phyloP scores from a whole-genome alignment of 495 filamentous ascomycete species.

The Penicillium maclennaniae region DNA sequence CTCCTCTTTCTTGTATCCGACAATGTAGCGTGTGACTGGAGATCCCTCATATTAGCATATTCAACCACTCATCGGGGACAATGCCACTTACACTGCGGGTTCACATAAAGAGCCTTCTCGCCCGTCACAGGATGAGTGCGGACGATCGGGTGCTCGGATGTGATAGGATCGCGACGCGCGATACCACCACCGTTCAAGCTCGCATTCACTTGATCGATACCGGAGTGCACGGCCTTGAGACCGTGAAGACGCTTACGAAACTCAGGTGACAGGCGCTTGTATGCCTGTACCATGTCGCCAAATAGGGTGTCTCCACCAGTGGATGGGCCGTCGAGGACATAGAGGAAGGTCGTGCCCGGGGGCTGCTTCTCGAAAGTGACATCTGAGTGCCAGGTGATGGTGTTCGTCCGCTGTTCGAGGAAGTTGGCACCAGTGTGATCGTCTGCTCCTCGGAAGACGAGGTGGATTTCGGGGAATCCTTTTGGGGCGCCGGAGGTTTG shows the following conservation, averaged over 20 bases:
- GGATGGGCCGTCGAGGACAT: conserved; percentile 55
- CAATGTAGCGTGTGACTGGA: conserved; percentile 54
- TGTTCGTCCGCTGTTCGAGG: conserved; percentile 52
- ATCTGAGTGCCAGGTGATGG: conserved; percentile 63
- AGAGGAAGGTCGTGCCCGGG: conserved; percentile 63
- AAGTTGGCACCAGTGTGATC: conserved; percentile 47
- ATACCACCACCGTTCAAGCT: conserved; percentile 47
- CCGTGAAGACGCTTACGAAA: conserved; percentile 58
- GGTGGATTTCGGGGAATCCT: conserved; percentile 57
- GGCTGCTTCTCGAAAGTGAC: conserved; percentile 63
- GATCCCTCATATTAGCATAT: neutral
- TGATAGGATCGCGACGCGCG: conserved; percentile 52
- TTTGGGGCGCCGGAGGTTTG: conserved; percentile 58
- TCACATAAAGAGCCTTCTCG: conserved; percentile 83
- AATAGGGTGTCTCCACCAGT: conserved; percentile 66
- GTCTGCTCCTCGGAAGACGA: conserved; percentile 56
- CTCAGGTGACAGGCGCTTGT: conserved; percentile 51
- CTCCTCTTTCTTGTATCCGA: conserved; percentile 66
- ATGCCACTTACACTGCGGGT: conserved; percentile 70
- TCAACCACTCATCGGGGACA: neutral
- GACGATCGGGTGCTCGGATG: conserved; percentile 56
- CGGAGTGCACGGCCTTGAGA: conserved; percentile 56
- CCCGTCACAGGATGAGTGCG: conserved; percentile 57
- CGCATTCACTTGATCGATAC: conserved; percentile 49
- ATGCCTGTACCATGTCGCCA: conserved; percentile 54